Evolutionary conservation across 495 filamentous ascomycete species (phyloP).

Genomic region (Alectoria sarmentosa): DNA sequence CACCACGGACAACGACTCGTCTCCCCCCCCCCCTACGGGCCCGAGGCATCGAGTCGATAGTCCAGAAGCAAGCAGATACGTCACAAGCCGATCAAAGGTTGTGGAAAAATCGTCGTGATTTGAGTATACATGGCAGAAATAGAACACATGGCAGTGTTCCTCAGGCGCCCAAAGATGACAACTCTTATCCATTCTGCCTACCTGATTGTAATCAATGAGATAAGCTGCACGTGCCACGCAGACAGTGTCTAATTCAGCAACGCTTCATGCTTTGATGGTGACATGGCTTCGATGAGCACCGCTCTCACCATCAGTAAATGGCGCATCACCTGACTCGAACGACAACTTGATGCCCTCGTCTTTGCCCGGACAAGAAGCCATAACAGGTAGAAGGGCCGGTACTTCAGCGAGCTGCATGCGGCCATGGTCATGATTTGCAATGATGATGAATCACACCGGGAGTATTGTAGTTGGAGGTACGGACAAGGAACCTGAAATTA

Average conservation of each 20-base stretch:
- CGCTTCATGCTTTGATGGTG: not conserved
- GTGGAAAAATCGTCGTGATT: not conserved
- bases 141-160: not conserved
- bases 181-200: not conserved
- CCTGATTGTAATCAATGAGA: not conserved
- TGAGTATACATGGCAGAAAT: not conserved
- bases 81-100: not conserved
- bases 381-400: not conserved
- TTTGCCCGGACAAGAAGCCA: not conserved
- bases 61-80: not conserved
- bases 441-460: not conserved
- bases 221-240: not conserved
- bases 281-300: not conserved
- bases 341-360: not conserved
- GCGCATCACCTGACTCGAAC: not conserved
- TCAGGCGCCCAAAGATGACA: not conserved
- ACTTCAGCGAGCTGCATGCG: not conserved
- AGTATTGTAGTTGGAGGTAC: not conserved
- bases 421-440: not conserved
- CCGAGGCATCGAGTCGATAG: not conserved
- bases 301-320: not conserved
- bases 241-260: not conserved
- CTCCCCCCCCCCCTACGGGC: not conserved
- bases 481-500: not conserved
- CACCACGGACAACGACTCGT: not conserved